Base-by-base conservation (phyloP, 805 yeast genomes). In the Metschnikowia sp. region DNA sequence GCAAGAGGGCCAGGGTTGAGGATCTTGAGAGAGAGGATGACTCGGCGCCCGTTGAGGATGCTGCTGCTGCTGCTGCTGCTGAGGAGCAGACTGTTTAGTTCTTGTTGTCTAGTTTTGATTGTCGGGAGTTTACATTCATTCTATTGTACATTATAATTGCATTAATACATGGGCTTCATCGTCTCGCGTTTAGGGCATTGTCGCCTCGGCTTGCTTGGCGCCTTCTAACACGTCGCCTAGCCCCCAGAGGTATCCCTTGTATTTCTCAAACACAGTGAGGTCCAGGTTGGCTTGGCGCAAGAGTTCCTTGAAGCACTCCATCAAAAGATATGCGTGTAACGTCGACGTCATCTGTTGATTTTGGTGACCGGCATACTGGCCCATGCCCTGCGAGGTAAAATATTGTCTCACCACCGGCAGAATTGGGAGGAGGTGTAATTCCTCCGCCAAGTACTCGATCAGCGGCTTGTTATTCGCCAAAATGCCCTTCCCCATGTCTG, bases 371-470 rank as follows among this genome's bases (percentile, higher is more conserved):
- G 64, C 53, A 35, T 48, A 56, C 32, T 54, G 61, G 36, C 49
- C 46, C 30, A 45, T 45, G 11, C 50, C 38, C 22, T 45, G 48
- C 7, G 62, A 53, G 10, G 68, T 55, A 56, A 69, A 69, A 43
- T 62, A 66, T 47, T 69, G 73, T 45, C 73, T 66, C 66, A 77
- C 64, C 32, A 73, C 64, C 2, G 78, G 78, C 32, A 82, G 75
- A 42, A 84, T 79, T 11, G 86, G 85, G 40, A 85, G 76, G 7
- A 83, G 82, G 45, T 60, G 65, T 44, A 85, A 68, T 46, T 84
- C 91, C 58, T 85, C 91, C 0, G 89, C 86, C 48, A 85, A 66
- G 45, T 75, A 72, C 57, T 84, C 88, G 35, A 85, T 69, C 1
- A 83, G 74, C 13, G 77, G 74, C 53, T 77, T 75, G 51, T 58